phyloP scores from a whole-genome alignment of 179 eudicot species.

The Dionaea muscipula region DNA sequence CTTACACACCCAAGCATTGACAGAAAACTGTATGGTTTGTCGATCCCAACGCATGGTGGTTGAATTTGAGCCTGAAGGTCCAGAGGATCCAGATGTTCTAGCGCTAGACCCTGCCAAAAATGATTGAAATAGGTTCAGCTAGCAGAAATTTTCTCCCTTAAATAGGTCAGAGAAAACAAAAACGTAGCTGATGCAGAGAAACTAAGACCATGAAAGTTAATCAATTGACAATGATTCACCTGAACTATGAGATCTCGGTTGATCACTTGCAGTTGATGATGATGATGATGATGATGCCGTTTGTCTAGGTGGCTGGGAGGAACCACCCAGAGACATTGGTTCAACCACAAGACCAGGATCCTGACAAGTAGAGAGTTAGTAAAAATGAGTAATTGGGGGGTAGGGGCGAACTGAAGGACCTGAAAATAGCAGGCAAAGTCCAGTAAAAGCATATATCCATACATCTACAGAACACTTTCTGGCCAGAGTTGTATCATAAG shows the following conservation, averaged over 20 bases:
- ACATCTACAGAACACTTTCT: too few relatives aligned
- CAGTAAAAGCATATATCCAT: background rate
- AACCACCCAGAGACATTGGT: slow-evolving; percentile 42
- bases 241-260: slow-evolving; percentile 39
- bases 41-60: slow-evolving; percentile 71
- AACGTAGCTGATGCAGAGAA: background rate
- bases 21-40: slow-evolving; percentile 73
- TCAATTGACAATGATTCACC: slow-evolving; percentile 19
- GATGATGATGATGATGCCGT: slow-evolving; percentile 36
- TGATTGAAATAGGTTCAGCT: background rate
- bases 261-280: slow-evolving; percentile 37
- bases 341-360: slow-evolving; percentile 81
- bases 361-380: slow-evolving; percentile 24
- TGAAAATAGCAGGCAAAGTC: background rate
- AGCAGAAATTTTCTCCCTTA: background rate
- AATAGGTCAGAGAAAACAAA: background rate
- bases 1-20: slow-evolving; percentile 77
- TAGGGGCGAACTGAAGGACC: background rate
- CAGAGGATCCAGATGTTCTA: slow-evolving; percentile 46
- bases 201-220: background rate
- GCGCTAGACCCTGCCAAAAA: slow-evolving; percentile 37
- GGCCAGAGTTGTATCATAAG: too few relatives aligned
- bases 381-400: background rate
- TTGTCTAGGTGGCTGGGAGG: slow-evolving; percentile 49
- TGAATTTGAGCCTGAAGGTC: slow-evolving; percentile 39